Percentiles rank a stretch among this genome's conserved stretches.
Conservation (phyloP, 2,329 filamentous ascomycete species). For the Akanthomyces lecanii region DNA sequence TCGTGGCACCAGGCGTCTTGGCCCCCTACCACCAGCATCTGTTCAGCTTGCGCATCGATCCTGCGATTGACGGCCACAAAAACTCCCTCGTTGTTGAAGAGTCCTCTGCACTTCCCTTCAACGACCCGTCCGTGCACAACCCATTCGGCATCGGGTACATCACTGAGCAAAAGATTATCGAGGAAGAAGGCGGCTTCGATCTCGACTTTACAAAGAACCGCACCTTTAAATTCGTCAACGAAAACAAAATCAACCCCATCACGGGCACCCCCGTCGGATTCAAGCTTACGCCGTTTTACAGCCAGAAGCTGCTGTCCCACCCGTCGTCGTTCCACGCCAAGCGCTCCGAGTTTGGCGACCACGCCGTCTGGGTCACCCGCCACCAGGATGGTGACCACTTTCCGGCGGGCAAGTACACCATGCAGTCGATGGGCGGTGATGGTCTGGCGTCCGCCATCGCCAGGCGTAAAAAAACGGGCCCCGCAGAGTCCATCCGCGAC, state of each 20-base stretch:
- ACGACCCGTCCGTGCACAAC: constrained; percentile 40
- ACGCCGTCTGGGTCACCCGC: constrained; percentile 43
- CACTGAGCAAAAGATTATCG: constrained; percentile 40
- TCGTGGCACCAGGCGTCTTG: constrained; percentile 57
- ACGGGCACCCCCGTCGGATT: constrained; percentile 43
- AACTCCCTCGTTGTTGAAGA: constrained; percentile 49
- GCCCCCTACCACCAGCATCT: constrained; percentile 67
- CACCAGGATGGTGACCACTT: constrained; percentile 41
- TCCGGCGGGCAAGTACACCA: constrained; percentile 40
- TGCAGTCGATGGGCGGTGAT: constrained; percentile 43
- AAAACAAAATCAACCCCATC: constrained; percentile 36
- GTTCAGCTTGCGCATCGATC: constrained; percentile 62
- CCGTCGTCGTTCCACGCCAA: constrained; percentile 35
- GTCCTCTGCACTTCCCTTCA: constrained; percentile 38
- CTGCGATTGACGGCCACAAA: constrained; percentile 54
- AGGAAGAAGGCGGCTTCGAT: constrained; percentile 43
- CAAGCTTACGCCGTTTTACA: constrained; percentile 42
- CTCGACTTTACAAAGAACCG: constrained; percentile 47
- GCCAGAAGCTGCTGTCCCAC: constrained; percentile 41
- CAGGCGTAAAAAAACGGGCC: constrained; percentile 17
- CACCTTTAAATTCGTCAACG: constrained; percentile 46
- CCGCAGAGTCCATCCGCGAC: constrained; percentile 41
- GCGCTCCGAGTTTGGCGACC: constrained; percentile 40
- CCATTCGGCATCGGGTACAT: constrained; percentile 47
- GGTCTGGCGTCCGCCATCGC: constrained; percentile 31